A percentile compares a stretch with the other conserved stretches of the same genome.
Evolutionary conservation across 352 stramenopile species (phyloP).

Genomic region (Phytopythium cucurbitacearum): DNA sequence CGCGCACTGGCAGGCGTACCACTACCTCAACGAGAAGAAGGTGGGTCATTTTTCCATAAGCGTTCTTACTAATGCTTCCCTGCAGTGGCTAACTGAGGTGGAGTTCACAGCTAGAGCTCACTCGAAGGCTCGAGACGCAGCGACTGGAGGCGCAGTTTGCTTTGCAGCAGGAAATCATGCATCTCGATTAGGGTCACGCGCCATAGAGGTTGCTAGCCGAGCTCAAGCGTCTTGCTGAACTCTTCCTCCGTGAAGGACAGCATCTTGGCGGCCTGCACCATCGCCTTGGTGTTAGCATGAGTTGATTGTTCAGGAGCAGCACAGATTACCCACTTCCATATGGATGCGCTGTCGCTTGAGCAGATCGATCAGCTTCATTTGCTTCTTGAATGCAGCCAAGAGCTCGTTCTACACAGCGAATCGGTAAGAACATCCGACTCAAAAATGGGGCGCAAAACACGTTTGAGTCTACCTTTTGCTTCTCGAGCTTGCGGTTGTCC

Average conservation of each 20-base stretch:
- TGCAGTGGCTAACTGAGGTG: not conserved
- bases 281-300: not conserved
- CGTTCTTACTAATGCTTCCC: conserved; percentile 3
- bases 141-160: conserved; percentile 62
- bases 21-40: conserved; percentile 82
- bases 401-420: conserved; percentile 47
- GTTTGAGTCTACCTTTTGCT: conserved; percentile 60
- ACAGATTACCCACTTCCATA: conserved; percentile 59
- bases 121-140: conserved; percentile 68
- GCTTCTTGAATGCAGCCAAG: conserved; percentile 76
- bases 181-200: conserved; percentile 23
- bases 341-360: conserved; percentile 83
- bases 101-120: conserved; percentile 56
- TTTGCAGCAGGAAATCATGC: conserved; percentile 61
- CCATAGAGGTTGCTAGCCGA: conserved; percentile 22
- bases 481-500: conserved; percentile 75
- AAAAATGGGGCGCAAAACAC: not conserved
- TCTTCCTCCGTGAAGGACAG: conserved; percentile 83
- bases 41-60: conserved; percentile 15
- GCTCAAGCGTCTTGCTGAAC: conserved; percentile 73
- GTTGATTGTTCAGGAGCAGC: not conserved
- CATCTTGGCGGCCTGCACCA: conserved; percentile 71
- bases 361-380: conserved; percentile 86
- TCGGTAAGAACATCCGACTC: not conserved
- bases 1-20: conserved; percentile 76